These are phyloP conservation scores for Aspergillus flavus DNA, from an alignment of 2,329 filamentous ascomycete species.

Conservation along the genomic window DNA sequence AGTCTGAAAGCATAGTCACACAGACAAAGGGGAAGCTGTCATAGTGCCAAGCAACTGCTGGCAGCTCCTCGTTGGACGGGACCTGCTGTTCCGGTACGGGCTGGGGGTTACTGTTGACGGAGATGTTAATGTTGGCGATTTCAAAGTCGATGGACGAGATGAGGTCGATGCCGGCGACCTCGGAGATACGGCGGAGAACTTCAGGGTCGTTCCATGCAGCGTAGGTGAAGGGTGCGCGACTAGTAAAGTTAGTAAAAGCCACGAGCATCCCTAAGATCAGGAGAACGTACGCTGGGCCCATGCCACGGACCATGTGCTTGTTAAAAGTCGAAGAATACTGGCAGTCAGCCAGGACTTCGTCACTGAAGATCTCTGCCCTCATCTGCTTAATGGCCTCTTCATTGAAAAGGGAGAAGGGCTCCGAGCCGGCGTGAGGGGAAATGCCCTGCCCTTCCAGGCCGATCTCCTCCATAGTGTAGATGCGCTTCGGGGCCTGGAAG, in stretches of 20 bases:
- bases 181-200: conserved; percentile 56
- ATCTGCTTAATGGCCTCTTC: conserved; percentile 62
- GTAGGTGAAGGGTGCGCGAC: not conserved
- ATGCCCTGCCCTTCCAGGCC: conserved; percentile 55
- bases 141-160: conserved; percentile 61
- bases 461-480: conserved; percentile 62
- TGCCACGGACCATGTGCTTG: conserved; percentile 54
- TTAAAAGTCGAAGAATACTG: conserved; percentile 59
- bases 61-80: not conserved
- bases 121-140: conserved; percentile 62
- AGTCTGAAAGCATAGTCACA: conserved; percentile 66
- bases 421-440: conserved; percentile 62
- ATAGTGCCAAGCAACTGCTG: conserved; percentile 13
- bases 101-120: conserved; percentile 30
- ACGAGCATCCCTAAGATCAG: not conserved
- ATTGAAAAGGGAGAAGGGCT: conserved; percentile 65
- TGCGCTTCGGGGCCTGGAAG: conserved; percentile 52
- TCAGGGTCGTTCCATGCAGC: conserved; percentile 60
- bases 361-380: conserved; percentile 60
- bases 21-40: conserved; percentile 69
- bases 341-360: conserved; percentile 58
- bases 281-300: conserved; percentile 51
- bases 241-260: not conserved
- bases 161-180: conserved; percentile 61
- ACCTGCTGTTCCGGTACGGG: not conserved